Conservation (phyloP, 1,284 basidiomycete species). For the Boletus hoseneyae region DNA sequence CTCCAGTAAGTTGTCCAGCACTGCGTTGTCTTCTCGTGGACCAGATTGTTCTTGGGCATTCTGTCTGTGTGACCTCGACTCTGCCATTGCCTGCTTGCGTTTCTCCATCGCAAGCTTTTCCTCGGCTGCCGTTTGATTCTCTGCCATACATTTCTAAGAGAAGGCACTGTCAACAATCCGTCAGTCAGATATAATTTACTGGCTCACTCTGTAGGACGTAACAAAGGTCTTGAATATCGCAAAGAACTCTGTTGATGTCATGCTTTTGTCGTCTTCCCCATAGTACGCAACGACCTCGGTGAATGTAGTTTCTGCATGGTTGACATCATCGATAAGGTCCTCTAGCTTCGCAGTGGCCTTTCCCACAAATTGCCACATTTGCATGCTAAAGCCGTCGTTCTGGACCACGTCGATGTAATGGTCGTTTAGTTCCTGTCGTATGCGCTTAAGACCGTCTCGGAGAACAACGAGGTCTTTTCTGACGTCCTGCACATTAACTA, state of each 20-base stretch:
- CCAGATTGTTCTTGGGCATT: constrained; percentile 45
- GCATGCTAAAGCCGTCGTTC: constrained; percentile 75
- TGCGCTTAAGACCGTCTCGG: constrained; percentile 74
- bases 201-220: constrained; percentile 79
- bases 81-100: constrained; percentile 62
- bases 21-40: constrained; percentile 56
- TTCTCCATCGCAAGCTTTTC: constrained; percentile 62
- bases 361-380: constrained; percentile 87
- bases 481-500: constrained; percentile 77
- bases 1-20: constrained; percentile 71
- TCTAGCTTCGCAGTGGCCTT: constrained; percentile 73
- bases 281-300: constrained; percentile 84
- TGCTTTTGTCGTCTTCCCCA: constrained; percentile 85
- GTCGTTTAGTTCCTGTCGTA: constrained; percentile 74
- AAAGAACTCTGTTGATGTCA: constrained; percentile 86
- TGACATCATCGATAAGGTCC: constrained; percentile 82
- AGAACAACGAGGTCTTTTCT: constrained; percentile 70
- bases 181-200: constrained; percentile 1
- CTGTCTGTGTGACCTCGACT: constrained; percentile 54
- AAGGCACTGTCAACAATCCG: constrained; percentile 6
- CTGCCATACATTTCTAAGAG: constrained; percentile 75
- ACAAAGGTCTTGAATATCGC: constrained; percentile 94
- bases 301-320: constrained; percentile 77
- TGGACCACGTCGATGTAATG: constrained; percentile 72
- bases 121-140: constrained; percentile 70